Evolutionary conservation across 257 asterid species (phyloP).

Genomic region (Cinchona pubescens): DNA sequence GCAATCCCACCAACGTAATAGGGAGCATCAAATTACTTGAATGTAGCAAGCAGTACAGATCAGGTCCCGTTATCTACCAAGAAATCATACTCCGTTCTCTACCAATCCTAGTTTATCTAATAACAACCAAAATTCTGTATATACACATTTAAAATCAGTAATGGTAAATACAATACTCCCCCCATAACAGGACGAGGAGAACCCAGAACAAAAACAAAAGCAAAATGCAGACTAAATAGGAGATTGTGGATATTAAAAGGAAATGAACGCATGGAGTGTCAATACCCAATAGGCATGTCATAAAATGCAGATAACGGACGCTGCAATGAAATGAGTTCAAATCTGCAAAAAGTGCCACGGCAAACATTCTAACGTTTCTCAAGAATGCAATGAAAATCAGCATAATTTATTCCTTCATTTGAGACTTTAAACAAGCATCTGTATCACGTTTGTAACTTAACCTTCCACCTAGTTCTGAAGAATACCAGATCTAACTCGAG

Average conservation of each 20-base stretch:
- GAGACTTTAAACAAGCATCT: neutral
- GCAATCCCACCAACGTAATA: no score
- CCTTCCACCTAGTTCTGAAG: neutral
- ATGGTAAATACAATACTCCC: neutral
- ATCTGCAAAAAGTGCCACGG: neutral
- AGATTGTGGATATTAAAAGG: neutral
- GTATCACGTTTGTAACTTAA: neutral
- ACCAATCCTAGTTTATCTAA: no score
- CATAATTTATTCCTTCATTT: neutral
- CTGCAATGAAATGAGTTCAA: neutral
- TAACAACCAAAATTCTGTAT: no score
- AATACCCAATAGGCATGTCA: neutral
- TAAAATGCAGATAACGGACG: neutral
- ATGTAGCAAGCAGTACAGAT: no score
- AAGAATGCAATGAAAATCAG: neutral
- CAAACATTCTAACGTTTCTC: neutral
- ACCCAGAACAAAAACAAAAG: neutral
- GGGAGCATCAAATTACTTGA: no score
- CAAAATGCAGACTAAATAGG: neutral
- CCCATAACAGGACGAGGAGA: no score
- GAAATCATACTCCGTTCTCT: neutral
- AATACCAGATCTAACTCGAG: neutral
- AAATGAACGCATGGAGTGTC: neutral
- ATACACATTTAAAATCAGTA: no score
- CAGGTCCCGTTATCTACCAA: no score